Conservation (phyloP, 768 basidiomycete species). For the Boletus rex-veris region DNA sequence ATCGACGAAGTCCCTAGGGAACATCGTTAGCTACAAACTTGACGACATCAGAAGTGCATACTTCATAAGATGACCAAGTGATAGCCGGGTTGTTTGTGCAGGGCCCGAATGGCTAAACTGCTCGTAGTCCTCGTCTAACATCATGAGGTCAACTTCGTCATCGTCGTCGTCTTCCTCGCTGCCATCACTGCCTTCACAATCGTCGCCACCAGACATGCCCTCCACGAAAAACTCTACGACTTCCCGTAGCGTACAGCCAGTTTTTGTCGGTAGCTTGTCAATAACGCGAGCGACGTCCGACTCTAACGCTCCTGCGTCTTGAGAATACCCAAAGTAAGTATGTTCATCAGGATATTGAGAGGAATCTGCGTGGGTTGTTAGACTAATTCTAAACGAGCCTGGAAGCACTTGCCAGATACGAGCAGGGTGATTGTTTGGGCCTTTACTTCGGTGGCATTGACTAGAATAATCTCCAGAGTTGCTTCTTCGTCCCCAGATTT, state of each 20-base stretch:
- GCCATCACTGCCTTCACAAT: conserved; percentile 33
- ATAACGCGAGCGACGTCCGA: conserved; percentile 40
- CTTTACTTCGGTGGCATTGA: conserved; percentile 1
- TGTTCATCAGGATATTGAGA: conserved; percentile 65
- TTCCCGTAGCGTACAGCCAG: conserved; percentile 42
- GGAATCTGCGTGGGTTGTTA: conserved; percentile 43
- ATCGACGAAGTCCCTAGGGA: conserved; percentile 54
- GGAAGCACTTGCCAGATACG: conserved; percentile 42
- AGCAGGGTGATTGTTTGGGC: conserved; percentile 38
- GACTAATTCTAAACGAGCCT: no score
- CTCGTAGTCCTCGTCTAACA: conserved; percentile 17
- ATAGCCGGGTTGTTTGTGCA: not conserved
- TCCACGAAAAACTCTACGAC: conserved; percentile 43
- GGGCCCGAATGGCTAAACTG: not conserved
- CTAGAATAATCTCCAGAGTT: conserved; percentile 49
- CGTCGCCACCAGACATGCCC: conserved; percentile 29
- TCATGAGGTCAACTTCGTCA: conserved; percentile 8
- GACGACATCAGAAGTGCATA: not conserved
- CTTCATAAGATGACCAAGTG: conserved; percentile 3
- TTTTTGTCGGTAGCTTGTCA: conserved; percentile 41
- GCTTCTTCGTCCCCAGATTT: conserved; percentile 61
- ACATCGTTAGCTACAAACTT: not conserved
- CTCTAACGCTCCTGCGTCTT: conserved; percentile 40
- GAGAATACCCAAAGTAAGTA: conserved; percentile 52
- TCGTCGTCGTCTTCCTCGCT: conserved; percentile 40